Evolutionary conservation across 768 basidiomycete genomes (phyloP), one percentile per base, ranked within the genome.

Genomic region (Termitomyces sp.): DNA sequence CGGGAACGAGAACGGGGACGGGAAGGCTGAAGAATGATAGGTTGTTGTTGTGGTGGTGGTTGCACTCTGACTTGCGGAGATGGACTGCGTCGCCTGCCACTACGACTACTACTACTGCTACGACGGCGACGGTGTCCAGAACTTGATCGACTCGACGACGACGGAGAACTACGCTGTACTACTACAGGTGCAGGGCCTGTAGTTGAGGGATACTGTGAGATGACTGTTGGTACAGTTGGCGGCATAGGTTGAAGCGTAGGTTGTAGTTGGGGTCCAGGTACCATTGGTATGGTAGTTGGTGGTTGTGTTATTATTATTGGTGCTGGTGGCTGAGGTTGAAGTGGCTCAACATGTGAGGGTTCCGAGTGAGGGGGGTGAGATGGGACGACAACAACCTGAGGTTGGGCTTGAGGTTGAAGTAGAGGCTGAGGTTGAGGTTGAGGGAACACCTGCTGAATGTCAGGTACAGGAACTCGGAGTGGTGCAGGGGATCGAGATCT

Each of bases 381-480:
- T 24, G 59, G 60, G 18, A 57, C 49, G 22, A 63, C 44, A 24
- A 58, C 32, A 7, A 66, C 53, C 39, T 53, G 62, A 24, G 58
- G 59, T n/a, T 55, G 52, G 1, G 12, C 42, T 22, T 56, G 61
- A 18, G 58, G 51, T n/a, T 55, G 58, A 4, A 5, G 40, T 44
- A 7, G 49, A 38, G 7, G 38, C 15, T 40, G 32, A 48, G 20
- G 33, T 12, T 24, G 33, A 38, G 57, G 66, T 18, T 60, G 58
- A 18, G 55, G 67, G 20, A 65, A 60, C 51, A 52, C 62, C 7
- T 63, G 67, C 42, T 58, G 60, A 55, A 60, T 64, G 12, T 38
- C 40, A 32, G 39, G 33, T 15, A n/a, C 6, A n/a, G 55, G 24
- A 22, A 57, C 36, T 28, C 28, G 44, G 4, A 54, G 18, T 16